Evolutionary conservation across 139 green algal species (phyloP), one percentile per base, ranked within the genome.

Genomic region (Chlamydomonas sphaeroides): DNA sequence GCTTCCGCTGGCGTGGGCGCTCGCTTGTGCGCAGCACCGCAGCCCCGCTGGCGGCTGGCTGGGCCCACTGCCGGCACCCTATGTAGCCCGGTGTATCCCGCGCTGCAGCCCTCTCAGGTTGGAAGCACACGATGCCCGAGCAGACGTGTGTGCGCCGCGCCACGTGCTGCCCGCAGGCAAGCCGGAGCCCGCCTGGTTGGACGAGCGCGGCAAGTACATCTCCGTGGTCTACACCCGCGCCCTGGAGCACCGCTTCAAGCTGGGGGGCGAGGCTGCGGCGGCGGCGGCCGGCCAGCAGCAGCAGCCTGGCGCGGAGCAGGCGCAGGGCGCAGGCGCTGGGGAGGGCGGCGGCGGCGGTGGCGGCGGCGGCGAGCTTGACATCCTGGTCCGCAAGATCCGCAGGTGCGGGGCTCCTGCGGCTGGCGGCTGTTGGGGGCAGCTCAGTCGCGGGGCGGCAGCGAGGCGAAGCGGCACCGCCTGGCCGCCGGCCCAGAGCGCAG

Each of bases 141-240:
- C n/a, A n/a, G n/a, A n/a, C n/a, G n/a, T n/a, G n/a, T n/a, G n/a
- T n/a, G n/a, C n/a, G n/a, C n/a, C n/a, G n/a, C n/a, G n/a, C n/a
- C n/a, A n/a, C n/a, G 5, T 11, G 25, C 25, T 14, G 30, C 5
- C 30, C 59, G 30, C 69, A 89, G 86, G 79, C 56, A 73, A 88
- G 49, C 66, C 89, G 30, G 89, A 93, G 71, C 89, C 89, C 10
- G 89, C 90, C 41, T 93, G 89, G 89, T 18, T 80, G 45, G 85
- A 93, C 57, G 83, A 84, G 32, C 70, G 65, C 8, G 84, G 84
- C 45, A 85, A 78, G 53, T 89, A 89, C 36, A 68, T 87, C 28
- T 82, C 74, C 18, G 51, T 65, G 38, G 86, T 87, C n/a, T 86
- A 84, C 68, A 85, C 62, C 0, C 80, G 80, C 35, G 74, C 61